Percentiles rank a stretch among this genome's conserved stretches.
Evolutionary conservation across 345 rosid species (phyloP).

Genomic region (Heritiera littoralis): DNA sequence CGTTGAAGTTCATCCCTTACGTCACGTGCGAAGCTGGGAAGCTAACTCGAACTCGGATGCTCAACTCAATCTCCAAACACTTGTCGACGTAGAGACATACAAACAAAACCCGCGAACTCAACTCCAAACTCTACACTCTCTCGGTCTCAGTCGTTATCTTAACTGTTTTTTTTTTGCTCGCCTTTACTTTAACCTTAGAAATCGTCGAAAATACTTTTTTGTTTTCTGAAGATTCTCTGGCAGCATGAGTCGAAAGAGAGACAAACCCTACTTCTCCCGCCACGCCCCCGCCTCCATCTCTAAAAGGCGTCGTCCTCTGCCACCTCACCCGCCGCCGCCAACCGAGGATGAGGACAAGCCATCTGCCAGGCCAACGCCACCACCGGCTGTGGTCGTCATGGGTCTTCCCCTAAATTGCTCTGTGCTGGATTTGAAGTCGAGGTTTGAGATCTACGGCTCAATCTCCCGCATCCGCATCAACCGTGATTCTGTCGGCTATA

Average conservation of each 20-base stretch:
- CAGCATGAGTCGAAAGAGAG: slow-evolving; percentile 59
- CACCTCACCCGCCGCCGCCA: slow-evolving; percentile 26
- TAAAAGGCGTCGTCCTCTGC: slow-evolving; percentile 71
- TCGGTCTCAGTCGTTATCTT: not conserved
- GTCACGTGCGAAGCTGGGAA: no score
- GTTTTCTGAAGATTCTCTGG: not conserved
- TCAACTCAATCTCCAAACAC: no score
- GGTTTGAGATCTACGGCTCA: slow-evolving; percentile 92
- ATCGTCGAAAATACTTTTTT: not conserved
- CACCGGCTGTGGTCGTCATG: slow-evolving; percentile 59
- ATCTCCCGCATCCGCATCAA: slow-evolving; percentile 85
- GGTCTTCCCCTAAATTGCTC: slow-evolving; percentile 67
- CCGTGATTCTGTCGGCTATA: slow-evolving; percentile 56
- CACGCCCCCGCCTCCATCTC: slow-evolving; percentile 35
- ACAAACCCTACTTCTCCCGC: slow-evolving; percentile 52
- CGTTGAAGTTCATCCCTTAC: no score
- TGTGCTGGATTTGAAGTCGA: slow-evolving; percentile 86
- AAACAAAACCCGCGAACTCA: not conserved
- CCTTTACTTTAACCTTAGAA: not conserved
- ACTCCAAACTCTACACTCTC: not conserved
- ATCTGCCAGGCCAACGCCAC: slow-evolving; percentile 45
- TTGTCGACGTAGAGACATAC: no score
- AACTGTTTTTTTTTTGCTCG: not conserved
- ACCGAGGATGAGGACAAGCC: slow-evolving; percentile 40
- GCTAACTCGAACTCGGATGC: no score